These are phyloP conservation scores for Scolecobasidium constrictum DNA, from an alignment of 2,329 filamentous ascomycete genomes.

Conservation along the genomic window DNA sequence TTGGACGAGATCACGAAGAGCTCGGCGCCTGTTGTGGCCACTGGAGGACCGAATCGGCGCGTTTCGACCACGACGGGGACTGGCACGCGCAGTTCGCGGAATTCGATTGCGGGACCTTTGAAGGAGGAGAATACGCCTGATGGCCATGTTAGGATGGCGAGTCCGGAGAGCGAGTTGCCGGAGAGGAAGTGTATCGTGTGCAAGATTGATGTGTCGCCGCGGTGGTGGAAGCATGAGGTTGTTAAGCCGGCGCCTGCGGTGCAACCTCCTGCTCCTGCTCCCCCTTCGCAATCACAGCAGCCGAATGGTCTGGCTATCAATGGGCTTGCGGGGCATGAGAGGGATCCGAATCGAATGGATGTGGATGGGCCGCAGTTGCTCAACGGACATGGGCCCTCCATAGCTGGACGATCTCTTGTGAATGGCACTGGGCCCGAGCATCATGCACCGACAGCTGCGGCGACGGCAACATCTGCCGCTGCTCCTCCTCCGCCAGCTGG, in stretches of 20 bases:
- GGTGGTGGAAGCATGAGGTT: constrained; percentile 33
- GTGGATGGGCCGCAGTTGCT: neutral
- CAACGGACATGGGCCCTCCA: neutral
- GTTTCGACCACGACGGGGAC: constrained; percentile 28
- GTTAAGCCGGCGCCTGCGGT: constrained; percentile 7
- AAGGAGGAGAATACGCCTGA: constrained; percentile 27
- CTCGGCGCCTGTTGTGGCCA: constrained; percentile 22
- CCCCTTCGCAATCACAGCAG: too few species aligned
- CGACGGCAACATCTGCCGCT: too few species aligned
- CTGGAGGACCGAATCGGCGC: constrained; percentile 23
- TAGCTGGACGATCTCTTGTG: neutral
- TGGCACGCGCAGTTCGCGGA: constrained; percentile 19
- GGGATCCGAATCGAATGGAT: neutral
- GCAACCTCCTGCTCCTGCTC: neutral
- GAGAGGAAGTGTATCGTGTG: constrained; percentile 33
- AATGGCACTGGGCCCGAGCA: constrained; percentile 16
- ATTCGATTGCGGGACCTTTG: constrained; percentile 18
- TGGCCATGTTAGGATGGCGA: constrained; percentile 15
- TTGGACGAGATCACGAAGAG: constrained; percentile 54
- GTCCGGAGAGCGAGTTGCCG: constrained; percentile 12
- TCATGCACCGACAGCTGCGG: constrained; percentile 15
- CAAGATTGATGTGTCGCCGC: constrained; percentile 57
- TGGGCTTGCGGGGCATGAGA: neutral
- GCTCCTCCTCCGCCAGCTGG: too few species aligned
- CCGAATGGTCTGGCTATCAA: constrained; percentile 6